Evolutionary conservation across 2,329 filamentous ascomycete genomes (phyloP), one percentile per base, ranked within the genome.

Genomic region (Thelonectria rubi): DNA sequence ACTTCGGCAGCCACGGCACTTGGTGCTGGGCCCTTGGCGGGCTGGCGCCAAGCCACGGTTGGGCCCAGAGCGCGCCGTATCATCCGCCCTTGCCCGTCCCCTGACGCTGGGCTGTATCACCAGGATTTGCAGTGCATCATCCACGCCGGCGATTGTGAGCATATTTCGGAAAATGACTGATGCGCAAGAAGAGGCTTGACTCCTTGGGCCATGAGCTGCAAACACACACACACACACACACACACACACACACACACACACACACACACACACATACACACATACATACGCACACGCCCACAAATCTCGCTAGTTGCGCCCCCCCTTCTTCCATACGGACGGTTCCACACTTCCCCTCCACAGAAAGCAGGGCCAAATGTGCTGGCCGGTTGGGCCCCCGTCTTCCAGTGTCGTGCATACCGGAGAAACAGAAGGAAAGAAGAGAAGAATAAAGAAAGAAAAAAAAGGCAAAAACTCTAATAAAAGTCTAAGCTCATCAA

Each of bases 1-100:
- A 51, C 60, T 68, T 24, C 73, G 73, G 73, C 67, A 72, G 65
- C 64, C 64, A 73, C 73, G 73, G 73, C 72, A 74, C 64, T 68
- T 73, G 64, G 64, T 69, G 61, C 63, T 58, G 62, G 56, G 20
- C 52, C 62, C 62, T 64, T 49, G 62, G 17, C 26, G 53, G 49
- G 15, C 26, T 32, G 55, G 57, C 45, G 69, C 69, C 69, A 71
- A 71, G 69, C 57, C 57, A 60, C 65, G 49, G 61, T 60, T 61
- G 62, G 64, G 63, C 57, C 64, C 63, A 62, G 63, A 64, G 42
- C 61, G 73, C 24, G 69, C 69, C 70, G 71, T 66, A 71, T 66
- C 71, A 69, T 69, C 69, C 69, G 69, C 66, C 45, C 32, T 12
- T 12, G 5, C 3, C 6, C 9, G 9, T 34, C 14, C 3, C 11